phyloP scores from a whole-genome alignment of 2,329 filamentous ascomycete species.

The Torrubiellomyces zombiae region DNA sequence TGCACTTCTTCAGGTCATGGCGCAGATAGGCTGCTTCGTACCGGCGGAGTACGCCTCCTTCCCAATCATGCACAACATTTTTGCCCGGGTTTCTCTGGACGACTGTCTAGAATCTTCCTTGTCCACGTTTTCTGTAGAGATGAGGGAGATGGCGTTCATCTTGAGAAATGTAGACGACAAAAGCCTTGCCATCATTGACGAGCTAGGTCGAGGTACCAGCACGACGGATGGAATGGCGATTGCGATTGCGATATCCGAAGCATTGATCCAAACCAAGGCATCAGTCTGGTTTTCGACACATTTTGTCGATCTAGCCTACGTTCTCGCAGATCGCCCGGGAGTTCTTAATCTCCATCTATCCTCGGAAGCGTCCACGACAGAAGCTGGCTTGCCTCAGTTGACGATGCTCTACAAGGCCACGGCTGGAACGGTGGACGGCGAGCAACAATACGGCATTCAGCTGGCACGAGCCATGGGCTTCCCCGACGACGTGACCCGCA shows the following conservation, averaged over 20 bases:
- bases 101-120: constrained; percentile 82
- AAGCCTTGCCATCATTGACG: constrained; percentile 75
- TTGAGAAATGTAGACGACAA: constrained; percentile 61
- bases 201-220: constrained; percentile 81
- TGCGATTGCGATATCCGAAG: constrained; percentile 78
- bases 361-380: constrained; percentile 40
- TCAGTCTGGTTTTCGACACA: constrained; percentile 90
- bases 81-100: constrained; percentile 73
- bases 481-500: constrained; percentile 47
- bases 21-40: constrained; percentile 81
- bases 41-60: constrained; percentile 74
- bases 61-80: constrained; percentile 65
- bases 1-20: constrained; percentile 79
- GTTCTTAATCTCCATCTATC: constrained; percentile 72
- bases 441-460: constrained; percentile 63
- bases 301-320: constrained; percentile 65
- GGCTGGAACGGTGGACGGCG: constrained; percentile 51
- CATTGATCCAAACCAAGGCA: constrained; percentile 61
- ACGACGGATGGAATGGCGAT: constrained; percentile 79
- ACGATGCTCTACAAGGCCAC: constrained; percentile 79
- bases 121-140: constrained; percentile 86
- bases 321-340: constrained; percentile 57
- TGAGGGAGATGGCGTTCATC: constrained; percentile 93
- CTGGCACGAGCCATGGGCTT: constrained; percentile 62
- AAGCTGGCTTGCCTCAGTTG: constrained; percentile 41